Percentiles rank a stretch among this genome's conserved stretches.
These are phyloP conservation scores for Phaffia australis DNA, from an alignment of 768 basidiomycete genomes.

Conservation along the genomic window DNA sequence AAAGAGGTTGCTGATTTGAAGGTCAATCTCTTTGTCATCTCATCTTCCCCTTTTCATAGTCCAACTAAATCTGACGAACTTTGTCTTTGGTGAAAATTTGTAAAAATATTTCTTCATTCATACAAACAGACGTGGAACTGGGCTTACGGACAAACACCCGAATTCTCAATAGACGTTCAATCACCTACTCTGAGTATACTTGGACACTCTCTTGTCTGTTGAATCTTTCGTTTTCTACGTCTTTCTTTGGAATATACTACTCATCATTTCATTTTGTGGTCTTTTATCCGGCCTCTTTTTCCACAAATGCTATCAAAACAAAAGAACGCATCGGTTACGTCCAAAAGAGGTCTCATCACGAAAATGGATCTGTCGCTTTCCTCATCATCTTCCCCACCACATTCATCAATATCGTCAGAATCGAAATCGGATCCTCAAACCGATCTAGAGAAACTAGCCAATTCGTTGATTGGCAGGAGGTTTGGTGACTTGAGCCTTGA, in stretches of 20 bases:
- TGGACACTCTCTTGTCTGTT: not conserved
- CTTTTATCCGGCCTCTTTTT: not conserved
- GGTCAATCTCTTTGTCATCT: constrained; percentile 40
- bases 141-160: constrained; percentile 84
- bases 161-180: constrained; percentile 60
- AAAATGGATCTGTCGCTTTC: too few relatives aligned
- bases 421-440: too few relatives aligned
- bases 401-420: too few relatives aligned
- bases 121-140: constrained; percentile 85
- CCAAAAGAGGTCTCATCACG: too few relatives aligned
- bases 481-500: too few relatives aligned
- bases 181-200: constrained; percentile 37
- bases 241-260: not conserved
- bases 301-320: too few relatives aligned
- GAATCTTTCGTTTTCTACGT: not conserved
- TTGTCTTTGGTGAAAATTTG: too few relatives aligned
- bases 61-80: not conserved
- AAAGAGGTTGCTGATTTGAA: constrained; percentile 62
- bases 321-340: too few relatives aligned
- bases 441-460: too few relatives aligned
- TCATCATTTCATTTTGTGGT: not conserved
- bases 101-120: too few relatives aligned
- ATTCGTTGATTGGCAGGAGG: too few relatives aligned
- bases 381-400: too few relatives aligned
- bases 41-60: not conserved